A percentile compares a stretch with the other conserved stretches of the same genome.
phyloP scores from a whole-genome alignment of 306 rosid species.

The Glycine tomentella region DNA sequence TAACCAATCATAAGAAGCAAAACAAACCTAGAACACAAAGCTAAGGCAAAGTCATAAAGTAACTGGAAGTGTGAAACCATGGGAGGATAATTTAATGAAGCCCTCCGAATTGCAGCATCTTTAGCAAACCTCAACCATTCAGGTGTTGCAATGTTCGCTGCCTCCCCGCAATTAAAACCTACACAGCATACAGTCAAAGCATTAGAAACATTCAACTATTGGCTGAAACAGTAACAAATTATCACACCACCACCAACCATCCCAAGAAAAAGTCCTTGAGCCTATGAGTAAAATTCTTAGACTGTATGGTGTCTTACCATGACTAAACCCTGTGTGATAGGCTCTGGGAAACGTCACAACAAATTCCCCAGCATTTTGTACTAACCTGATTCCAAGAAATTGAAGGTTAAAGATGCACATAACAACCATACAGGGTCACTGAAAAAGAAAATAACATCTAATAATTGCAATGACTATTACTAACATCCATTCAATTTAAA shows the following conservation, averaged over 20 bases:
- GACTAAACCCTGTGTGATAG: conserved; percentile 98
- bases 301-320: conserved; percentile 69
- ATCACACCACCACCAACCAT: not conserved
- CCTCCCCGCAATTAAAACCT: conserved; percentile 99
- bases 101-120: conserved; percentile 98
- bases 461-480: conserved; percentile 38
- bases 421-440: conserved; percentile 47
- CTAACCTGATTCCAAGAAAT: conserved; percentile 73
- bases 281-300: conserved; percentile 26
- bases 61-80: conserved; percentile 99
- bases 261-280: not conserved
- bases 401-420: conserved; percentile 45
- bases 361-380: conserved; percentile 98
- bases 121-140: conserved; percentile 98
- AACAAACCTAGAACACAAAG: conserved; percentile 86
- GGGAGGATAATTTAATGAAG: conserved; percentile 95
- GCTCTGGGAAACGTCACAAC: conserved; percentile 99
- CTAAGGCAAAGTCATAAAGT: conserved; percentile 96
- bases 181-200: conserved; percentile 44
- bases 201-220: conserved; percentile 46
- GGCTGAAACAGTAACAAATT: conserved; percentile 15
- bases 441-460: conserved; percentile 13
- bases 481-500: not conserved
- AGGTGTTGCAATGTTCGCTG: conserved; percentile 99
- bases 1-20: not conserved